phyloP scores from a whole-genome alignment of 352 stramenopile genomes.

The Phytophthora tubulina region DNA sequence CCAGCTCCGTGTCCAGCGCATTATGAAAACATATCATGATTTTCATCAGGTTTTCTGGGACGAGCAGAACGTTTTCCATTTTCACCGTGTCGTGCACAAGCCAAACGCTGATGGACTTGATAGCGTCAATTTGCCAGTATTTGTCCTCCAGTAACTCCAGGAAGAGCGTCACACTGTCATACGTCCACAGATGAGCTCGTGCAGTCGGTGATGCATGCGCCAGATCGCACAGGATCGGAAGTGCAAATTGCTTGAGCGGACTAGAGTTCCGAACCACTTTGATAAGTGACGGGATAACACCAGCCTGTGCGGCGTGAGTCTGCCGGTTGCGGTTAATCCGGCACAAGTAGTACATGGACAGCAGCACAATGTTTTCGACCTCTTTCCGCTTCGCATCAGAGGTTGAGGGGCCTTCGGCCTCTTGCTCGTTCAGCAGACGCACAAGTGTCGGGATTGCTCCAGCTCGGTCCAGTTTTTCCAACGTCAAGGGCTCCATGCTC shows the following conservation, averaged over 20 bases:
- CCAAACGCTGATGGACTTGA: constrained; percentile 91
- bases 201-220: constrained; percentile 90
- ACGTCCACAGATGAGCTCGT: constrained; percentile 87
- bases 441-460: constrained; percentile 91
- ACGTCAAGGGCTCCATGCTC: constrained; percentile 91
- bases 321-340: constrained; percentile 93
- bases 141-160: constrained; percentile 89
- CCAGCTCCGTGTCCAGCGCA: constrained; percentile 76
- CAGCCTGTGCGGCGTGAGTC: constrained; percentile 88
- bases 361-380: constrained; percentile 92
- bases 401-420: constrained; percentile 34
- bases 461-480: constrained; percentile 90
- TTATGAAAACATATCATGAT: constrained; percentile 77
- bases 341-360: constrained; percentile 94
- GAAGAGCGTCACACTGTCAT: constrained; percentile 86
- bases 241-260: constrained; percentile 93
- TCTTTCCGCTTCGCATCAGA: constrained; percentile 73
- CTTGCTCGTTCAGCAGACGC: constrained; percentile 71
- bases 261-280: constrained; percentile 85
- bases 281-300: constrained; percentile 92
- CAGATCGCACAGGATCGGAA: constrained; percentile 93
- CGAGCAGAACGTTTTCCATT: constrained; percentile 83
- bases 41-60: constrained; percentile 72
- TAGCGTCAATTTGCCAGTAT: constrained; percentile 91
- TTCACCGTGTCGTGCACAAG: constrained; percentile 86